Evolutionary conservation across 805 yeast species (phyloP), one percentile per base, ranked within the genome.

Genomic region (Lachancea kluyveri): DNA sequence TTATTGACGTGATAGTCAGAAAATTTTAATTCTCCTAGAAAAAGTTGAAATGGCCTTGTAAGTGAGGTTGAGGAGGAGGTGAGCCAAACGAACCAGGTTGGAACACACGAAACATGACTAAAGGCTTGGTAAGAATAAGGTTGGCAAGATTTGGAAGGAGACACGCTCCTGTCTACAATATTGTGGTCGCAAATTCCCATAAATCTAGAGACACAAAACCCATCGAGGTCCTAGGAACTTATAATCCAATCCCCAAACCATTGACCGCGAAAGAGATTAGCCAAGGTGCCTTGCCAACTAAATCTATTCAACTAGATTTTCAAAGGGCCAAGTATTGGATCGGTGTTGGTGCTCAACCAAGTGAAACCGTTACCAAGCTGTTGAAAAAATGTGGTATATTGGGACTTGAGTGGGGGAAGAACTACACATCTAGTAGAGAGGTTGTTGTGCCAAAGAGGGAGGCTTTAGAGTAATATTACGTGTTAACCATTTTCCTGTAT

Each of bases 331-430:
- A 86, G 57, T 92, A 92, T 60, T 92, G 98, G 98, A 64, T 92
- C 21, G 95, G 96, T 48, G 95, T 86, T 12, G 98, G 98, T 8
- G 97, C 97, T 1, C 94, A 84, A 54, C 94, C 96, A 5, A 77
- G 90, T 15, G 87, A 81, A 26, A 66, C 92, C 3, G 94, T 90
- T 8, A 70, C 76, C 3, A 75, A 75, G 43, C 62, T 92, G 31
- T 72, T 92, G 54, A 78, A 76, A 52, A 85, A 79, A 57, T 86
- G 83, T 26, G 87, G 95, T 38, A 72, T 74, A 35, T 35, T 56
- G 24, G 48, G 43, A 17, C 40, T 42, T 16, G 45, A 38, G 18
- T 55, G 58, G 59, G 47, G 52, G n/a, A 42, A 43, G 22, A 33
- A 33, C 15, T 36, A 15, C 19, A 30, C 20, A 9, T 11, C 40